A percentile compares a stretch with the other conserved stretches of the same genome.
Evolutionary conservation across 2,329 filamentous ascomycete species (phyloP).

Genomic region (Grosmannia serpens): DNA sequence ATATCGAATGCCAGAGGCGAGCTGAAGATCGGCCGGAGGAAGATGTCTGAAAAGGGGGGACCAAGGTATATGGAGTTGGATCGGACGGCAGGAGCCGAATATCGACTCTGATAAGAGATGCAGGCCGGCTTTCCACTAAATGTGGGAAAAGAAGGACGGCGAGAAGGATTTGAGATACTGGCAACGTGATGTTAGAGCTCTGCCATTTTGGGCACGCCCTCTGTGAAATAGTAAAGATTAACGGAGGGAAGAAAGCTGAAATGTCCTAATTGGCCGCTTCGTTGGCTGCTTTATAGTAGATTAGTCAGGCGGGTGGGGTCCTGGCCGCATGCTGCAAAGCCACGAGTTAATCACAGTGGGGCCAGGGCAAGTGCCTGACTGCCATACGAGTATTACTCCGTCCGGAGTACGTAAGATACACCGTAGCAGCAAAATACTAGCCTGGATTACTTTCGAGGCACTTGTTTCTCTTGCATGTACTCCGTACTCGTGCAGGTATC

Average conservation of each 20-base stretch:
- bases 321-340: neutral
- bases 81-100: neutral
- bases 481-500: too few relatives aligned
- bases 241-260: neutral
- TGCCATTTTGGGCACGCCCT: neutral
- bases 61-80: neutral
- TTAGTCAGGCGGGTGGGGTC: neutral
- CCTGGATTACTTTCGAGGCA: too few relatives aligned
- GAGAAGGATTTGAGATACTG: neutral
- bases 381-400: neutral
- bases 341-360: neutral
- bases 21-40: neutral
- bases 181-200: neutral
- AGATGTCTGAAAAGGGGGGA: neutral
- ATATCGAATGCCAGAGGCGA: neutral
- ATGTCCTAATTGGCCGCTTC: neutral
- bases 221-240: neutral
- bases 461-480: too few relatives aligned
- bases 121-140: neutral
- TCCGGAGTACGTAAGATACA: too few relatives aligned
- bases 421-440: too few relatives aligned
- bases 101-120: neutral
- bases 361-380: neutral
- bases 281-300: too few relatives aligned
- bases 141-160: neutral